Percentiles rank a stretch among this genome's conserved stretches.
Evolutionary conservation across 2,329 filamentous ascomycete genomes (phyloP).

Genomic region (Metarhizium humberi): DNA sequence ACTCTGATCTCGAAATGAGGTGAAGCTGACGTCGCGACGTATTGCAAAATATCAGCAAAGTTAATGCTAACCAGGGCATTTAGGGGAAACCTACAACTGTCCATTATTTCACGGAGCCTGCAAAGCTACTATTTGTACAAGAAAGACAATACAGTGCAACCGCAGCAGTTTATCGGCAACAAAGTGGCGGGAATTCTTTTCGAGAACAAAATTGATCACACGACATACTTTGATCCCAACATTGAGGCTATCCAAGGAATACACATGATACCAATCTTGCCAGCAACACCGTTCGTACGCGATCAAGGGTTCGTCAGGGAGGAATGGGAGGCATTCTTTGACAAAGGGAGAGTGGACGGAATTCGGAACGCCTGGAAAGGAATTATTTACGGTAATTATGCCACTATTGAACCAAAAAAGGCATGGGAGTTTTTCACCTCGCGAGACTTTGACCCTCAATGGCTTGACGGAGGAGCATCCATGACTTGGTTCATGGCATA

Average conservation of each 20-base stretch:
- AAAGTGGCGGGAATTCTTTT: conserved; percentile 67
- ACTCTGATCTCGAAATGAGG: conserved; percentile 70
- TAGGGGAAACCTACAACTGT: conserved; percentile 73
- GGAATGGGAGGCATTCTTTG: conserved; percentile 78
- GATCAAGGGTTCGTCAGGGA: conserved; percentile 61
- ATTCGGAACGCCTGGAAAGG: conserved; percentile 77
- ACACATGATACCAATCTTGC: conserved; percentile 72
- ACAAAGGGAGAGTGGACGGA: conserved; percentile 51
- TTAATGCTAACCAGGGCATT: conserved; percentile 4
- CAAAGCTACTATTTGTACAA: conserved; percentile 77
- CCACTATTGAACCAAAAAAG: conserved; percentile 59
- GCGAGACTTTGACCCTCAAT: conserved; percentile 53
- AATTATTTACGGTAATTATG: conserved; percentile 73
- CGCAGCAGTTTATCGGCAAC: conserved; percentile 70
- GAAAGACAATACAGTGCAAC: conserved; percentile 59
- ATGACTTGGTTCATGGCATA: conserved; percentile 79
- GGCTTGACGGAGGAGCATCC: conserved; percentile 75
- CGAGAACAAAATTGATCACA: conserved; percentile 92
- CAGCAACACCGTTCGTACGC: conserved; percentile 59
- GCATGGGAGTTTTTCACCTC: conserved; percentile 70
- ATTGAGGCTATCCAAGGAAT: conserved; percentile 68
- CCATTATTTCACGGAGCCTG: conserved; percentile 64
- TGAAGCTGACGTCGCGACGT: conserved; percentile 12
- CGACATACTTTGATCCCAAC: conserved; percentile 74
- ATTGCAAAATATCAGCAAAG: neutral